These are phyloP conservation scores for Senna siamea DNA, from an alignment of 306 rosid species.

Conservation along the genomic window DNA sequence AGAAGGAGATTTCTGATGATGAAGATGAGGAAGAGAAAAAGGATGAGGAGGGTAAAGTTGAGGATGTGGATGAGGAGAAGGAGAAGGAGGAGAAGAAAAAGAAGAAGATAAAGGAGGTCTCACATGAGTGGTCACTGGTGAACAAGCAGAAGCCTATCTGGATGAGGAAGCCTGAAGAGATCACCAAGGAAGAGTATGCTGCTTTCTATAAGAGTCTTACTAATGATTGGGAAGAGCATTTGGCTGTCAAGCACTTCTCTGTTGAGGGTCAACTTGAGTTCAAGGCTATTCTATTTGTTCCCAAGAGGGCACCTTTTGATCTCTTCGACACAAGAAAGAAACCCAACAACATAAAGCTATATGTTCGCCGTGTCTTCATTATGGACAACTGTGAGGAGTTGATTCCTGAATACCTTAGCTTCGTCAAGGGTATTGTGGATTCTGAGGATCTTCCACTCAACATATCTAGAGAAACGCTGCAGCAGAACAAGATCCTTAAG, in stretches of 20 bases:
- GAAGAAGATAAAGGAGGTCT: conserved; percentile 87
- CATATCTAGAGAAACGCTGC: conserved; percentile 87
- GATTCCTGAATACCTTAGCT: conserved; percentile 88
- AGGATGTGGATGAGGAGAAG: conserved; percentile 85
- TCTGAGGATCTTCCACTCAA: conserved; percentile 96
- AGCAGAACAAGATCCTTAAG: conserved; percentile 91
- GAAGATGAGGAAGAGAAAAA: conserved; percentile 86
- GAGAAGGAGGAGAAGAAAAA: conserved; percentile 90
- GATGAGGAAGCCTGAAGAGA: conserved; percentile 99
- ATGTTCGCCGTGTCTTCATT: conserved; percentile 88
- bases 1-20: conserved; percentile 92
- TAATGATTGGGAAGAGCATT: conserved; percentile 95
- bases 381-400: conserved; percentile 98
- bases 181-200: conserved; percentile 82
- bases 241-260: conserved; percentile 94
- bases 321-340: conserved; percentile 92
- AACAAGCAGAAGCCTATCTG: conserved; percentile 97
- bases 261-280: conserved; percentile 96
- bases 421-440: conserved; percentile 91
- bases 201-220: conserved; percentile 95
- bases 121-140: conserved; percentile 88
- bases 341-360: conserved; percentile 89
- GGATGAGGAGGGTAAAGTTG: conserved; percentile 72
- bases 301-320: conserved; percentile 96
- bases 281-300: conserved; percentile 88